Evolutionary conservation across 1,284 basidiomycete genomes (phyloP), one percentile per base, ranked within the genome.

Genomic region (Melampsora larici-populina): DNA sequence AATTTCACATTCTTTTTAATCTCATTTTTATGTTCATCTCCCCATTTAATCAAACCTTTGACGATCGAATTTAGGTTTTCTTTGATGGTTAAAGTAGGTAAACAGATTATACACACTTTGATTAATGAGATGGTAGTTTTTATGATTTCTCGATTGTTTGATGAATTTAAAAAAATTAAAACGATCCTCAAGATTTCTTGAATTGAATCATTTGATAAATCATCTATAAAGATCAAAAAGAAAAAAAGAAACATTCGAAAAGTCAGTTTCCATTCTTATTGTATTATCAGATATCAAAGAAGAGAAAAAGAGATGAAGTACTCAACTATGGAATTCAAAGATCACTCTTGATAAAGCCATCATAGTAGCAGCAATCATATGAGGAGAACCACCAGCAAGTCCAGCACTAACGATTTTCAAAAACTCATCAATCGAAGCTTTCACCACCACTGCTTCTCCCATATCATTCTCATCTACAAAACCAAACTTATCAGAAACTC

Each of bases 331-430:
- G 87, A 97, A 99, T 85, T 99, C 97, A 85, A 98, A 99, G 7
- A 98, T 87, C 9, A 99, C 87, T 33, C 97, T 89, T 1, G 95
- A 94, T 64, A 99, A 89, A 0, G 94, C 93, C 1, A 95, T 98
- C 79, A 99, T 90, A 4, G 93, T 93, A 1, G 97, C 97, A 82
- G 93, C 95, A 84, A 99, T 97, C 94, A 97, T 99, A 84, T 99
- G 97, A 0, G 97, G 94, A 3, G 90, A 93, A 40, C 91, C 90
- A 31, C 94, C 95, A 17, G 94, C 95, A 49, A 99, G 86, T 80
- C 97, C 96, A 81, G 94, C 96, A 55, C 93, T 93, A 31, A 99
- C 87, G 95, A 99, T 99, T 13, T 92, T 98, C 85, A 99, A 87
- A 83, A 92, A 99, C 84, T 99, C 97, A 81, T 94, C 90, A 64